Evolutionary conservation across 2,329 filamentous ascomycete species (phyloP).

Genomic region (Apiospora saccharicola): DNA sequence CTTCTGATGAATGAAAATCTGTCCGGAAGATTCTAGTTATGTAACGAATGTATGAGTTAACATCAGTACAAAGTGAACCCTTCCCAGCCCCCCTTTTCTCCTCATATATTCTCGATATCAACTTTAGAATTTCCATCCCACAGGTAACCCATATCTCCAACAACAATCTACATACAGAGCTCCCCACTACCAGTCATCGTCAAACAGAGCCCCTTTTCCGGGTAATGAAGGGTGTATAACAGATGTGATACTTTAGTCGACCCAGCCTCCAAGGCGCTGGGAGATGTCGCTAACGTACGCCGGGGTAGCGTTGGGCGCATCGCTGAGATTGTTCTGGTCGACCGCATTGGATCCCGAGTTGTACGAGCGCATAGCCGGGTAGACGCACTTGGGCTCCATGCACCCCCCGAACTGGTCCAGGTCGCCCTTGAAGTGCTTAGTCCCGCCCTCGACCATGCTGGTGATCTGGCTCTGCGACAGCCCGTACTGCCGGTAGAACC

Average conservation of each 20-base stretch:
- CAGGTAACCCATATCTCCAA: background rate
- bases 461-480: slow-evolving; percentile 44
- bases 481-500: slow-evolving; percentile 42
- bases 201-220: background rate
- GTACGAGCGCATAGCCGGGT: slow-evolving; percentile 49
- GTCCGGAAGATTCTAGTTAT: background rate
- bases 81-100: background rate
- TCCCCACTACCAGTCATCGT: background rate
- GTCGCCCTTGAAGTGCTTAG: slow-evolving; percentile 40
- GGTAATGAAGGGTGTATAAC: background rate
- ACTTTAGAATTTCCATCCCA: background rate
- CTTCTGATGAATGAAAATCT: no score
- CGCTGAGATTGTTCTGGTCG: slow-evolving; percentile 44
- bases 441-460: slow-evolving; percentile 42
- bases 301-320: slow-evolving; percentile 43
- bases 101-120: background rate
- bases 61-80: background rate
- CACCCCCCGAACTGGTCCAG: slow-evolving; percentile 39
- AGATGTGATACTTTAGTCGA: slow-evolving; percentile 34
- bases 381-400: slow-evolving; percentile 42
- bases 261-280: slow-evolving; percentile 47
- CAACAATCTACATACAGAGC: background rate
- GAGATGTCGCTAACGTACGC: slow-evolving; percentile 49
- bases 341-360: slow-evolving; percentile 47
- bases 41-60: background rate